Evolutionary conservation across 768 basidiomycete genomes (phyloP).

Genomic region (Psilocybe cubensis): DNA sequence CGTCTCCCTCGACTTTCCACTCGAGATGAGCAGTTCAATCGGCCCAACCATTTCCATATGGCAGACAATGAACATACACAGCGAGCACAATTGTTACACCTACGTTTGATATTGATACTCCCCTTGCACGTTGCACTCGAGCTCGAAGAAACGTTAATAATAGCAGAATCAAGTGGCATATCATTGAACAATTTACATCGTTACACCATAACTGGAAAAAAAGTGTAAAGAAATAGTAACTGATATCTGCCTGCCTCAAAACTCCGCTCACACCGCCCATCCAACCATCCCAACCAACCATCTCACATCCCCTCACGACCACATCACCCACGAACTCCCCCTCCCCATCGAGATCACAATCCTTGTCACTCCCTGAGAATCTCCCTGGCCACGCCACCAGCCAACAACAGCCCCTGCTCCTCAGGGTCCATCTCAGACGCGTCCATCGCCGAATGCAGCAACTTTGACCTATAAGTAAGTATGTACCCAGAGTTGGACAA

Average conservation of each 20-base stretch:
- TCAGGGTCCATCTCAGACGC: slow-evolving; percentile 25
- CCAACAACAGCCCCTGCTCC: slow-evolving; percentile 27
- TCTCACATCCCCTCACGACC: too few relatives aligned
- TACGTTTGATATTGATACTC: background rate
- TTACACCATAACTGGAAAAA: background rate
- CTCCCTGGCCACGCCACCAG: slow-evolving; percentile 34
- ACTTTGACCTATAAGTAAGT: slow-evolving; percentile 26
- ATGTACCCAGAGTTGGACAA: too few relatives aligned
- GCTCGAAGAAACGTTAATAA: too few relatives aligned
- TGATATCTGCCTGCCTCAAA: background rate
- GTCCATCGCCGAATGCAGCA: slow-evolving; percentile 16
- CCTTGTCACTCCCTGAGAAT: slow-evolving; percentile 31
- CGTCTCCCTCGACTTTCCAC: slow-evolving; percentile 33
- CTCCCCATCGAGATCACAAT: background rate
- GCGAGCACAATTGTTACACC: slow-evolving; percentile 30
- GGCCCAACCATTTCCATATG: slow-evolving; percentile 30
- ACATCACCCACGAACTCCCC: background rate
- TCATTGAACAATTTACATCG: background rate
- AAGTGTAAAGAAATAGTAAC: too few relatives aligned
- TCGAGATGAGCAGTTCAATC: slow-evolving; percentile 28
- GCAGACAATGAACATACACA: slow-evolving; percentile 34
- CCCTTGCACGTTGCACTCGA: too few relatives aligned
- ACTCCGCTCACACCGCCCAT: background rate
- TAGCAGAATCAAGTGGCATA: background rate
- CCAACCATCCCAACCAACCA: background rate